These are phyloP conservation scores for Tulasnella sp. DNA, from an alignment of 768 basidiomycete genomes.

Conservation along the genomic window DNA sequence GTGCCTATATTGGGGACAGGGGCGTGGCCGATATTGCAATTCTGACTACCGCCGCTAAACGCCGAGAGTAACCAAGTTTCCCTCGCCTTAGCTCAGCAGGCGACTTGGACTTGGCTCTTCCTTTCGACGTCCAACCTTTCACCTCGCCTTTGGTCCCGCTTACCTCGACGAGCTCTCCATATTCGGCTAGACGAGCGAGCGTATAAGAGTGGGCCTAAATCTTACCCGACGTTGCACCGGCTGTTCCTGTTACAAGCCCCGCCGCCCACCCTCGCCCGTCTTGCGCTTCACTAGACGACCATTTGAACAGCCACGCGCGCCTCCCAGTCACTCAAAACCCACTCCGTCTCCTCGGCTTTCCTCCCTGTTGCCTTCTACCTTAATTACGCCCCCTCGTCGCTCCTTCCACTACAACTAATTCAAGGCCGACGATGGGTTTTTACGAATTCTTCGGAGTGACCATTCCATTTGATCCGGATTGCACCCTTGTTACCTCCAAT, in stretches of 20 bases:
- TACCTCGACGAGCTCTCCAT: too few species aligned
- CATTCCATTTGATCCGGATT: slow-evolving; percentile 32
- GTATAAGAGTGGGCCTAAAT: too few species aligned
- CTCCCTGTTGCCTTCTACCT: neutral
- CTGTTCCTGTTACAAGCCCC: neutral
- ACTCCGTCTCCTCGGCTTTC: neutral
- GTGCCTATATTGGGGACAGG: neutral
- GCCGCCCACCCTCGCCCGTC: neutral
- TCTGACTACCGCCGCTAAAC: too few species aligned
- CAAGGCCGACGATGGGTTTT: neutral
- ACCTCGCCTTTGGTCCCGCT: too few species aligned
- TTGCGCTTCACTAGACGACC: neutral
- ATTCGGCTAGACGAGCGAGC: too few species aligned
- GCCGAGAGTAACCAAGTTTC: too few species aligned
- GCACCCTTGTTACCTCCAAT: slow-evolving; percentile 39
- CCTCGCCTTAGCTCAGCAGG: too few species aligned
- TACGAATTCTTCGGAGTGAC: slow-evolving; percentile 27
- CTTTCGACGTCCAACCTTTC: too few species aligned
- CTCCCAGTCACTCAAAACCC: neutral
- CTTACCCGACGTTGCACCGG: neutral
- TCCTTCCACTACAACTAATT: neutral
- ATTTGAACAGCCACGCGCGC: neutral
- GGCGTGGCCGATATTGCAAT: too few species aligned
- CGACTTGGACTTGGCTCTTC: too few species aligned
- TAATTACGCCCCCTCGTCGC: neutral